Percentiles rank a stretch among this genome's conserved stretches.
These are phyloP conservation scores for Hymenoscyphus infarciens DNA, from an alignment of 2,329 filamentous ascomycete genomes.

Conservation along the genomic window DNA sequence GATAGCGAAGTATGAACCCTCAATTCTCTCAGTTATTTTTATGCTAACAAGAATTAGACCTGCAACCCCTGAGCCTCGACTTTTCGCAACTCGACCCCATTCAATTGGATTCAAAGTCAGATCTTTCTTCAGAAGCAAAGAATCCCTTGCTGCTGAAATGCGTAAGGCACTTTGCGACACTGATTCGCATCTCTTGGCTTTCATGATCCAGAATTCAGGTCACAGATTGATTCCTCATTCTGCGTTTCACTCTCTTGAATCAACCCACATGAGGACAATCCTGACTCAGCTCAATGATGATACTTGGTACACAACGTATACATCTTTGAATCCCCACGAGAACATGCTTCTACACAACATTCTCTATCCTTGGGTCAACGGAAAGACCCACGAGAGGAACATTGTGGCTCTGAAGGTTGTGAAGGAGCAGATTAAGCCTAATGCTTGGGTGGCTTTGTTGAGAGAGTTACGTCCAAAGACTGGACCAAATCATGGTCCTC, in stretches of 20 bases:
- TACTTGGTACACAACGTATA: conserved; percentile 31
- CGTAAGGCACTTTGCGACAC: conserved; percentile 20
- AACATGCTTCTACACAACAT: conserved; percentile 16
- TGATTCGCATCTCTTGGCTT: conserved; percentile 26
- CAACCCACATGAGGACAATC: conserved; percentile 31
- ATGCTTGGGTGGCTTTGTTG: conserved; percentile 24
- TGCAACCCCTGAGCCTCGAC: conserved; percentile 16
- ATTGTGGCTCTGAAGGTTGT: conserved; percentile 29
- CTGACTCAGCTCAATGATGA: conserved; percentile 27
- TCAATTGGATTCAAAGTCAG: conserved; percentile 26
- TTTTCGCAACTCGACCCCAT: conserved; percentile 26
- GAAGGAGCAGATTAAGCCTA: conserved; percentile 20
- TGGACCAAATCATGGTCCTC: background rate
- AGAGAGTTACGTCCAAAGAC: conserved; percentile 10
- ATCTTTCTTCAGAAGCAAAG: conserved; percentile 29
- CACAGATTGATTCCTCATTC: conserved; percentile 28
- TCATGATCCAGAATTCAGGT: conserved; percentile 20
- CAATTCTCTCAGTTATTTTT: background rate
- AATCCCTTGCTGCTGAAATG: conserved; percentile 31
- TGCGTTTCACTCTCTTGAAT: conserved; percentile 30
- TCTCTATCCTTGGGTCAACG: conserved; percentile 11
- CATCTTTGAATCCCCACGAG: conserved; percentile 18
- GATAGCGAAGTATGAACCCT: background rate
- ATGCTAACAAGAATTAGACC: conserved; percentile 14
- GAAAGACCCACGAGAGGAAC: conserved; percentile 18